These are phyloP conservation scores for Eutrema japonicum DNA, from an alignment of 345 rosid species.

Conservation along the genomic window DNA sequence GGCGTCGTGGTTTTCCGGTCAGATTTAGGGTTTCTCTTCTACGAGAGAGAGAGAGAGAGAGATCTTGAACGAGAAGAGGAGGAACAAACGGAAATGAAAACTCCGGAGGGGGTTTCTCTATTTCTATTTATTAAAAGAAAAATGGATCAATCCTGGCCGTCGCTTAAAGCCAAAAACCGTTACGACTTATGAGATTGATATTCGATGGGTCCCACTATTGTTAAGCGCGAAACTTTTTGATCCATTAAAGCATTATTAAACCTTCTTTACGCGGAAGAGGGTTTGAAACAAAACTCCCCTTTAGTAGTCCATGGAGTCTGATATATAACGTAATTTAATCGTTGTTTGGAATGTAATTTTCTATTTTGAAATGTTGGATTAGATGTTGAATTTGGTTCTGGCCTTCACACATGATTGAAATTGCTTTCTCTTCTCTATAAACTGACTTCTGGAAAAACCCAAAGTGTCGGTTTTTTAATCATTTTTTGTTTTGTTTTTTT, in stretches of 20 bases:
- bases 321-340: background rate
- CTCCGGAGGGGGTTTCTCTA: background rate
- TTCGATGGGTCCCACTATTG: constrained; percentile 7
- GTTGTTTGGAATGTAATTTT: background rate
- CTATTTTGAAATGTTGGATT: background rate
- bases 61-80: constrained; percentile 19
- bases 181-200: constrained; percentile 26
- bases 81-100: background rate
- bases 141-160: constrained; percentile 25
- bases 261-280: background rate
- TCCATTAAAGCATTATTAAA: background rate
- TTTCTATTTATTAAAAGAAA: constrained; percentile 2
- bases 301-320: background rate
- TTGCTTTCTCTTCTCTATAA: background rate
- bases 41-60: constrained; percentile 10
- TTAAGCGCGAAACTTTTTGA: constrained; percentile 17
- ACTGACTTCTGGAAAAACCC: background rate
- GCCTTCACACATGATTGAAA: too few species aligned
- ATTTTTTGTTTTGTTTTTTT: background rate
- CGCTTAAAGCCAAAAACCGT: constrained; percentile 26
- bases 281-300: background rate
- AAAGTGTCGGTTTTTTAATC: background rate
- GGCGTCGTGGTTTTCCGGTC: constrained; percentile 40
- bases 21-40: constrained; percentile 26
- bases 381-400: too few species aligned